Percentiles rank a stretch among this genome's conserved stretches.
phyloP scores from a whole-genome alignment of 371 early-diverging fungal species.

The Nematocida parisii region DNA sequence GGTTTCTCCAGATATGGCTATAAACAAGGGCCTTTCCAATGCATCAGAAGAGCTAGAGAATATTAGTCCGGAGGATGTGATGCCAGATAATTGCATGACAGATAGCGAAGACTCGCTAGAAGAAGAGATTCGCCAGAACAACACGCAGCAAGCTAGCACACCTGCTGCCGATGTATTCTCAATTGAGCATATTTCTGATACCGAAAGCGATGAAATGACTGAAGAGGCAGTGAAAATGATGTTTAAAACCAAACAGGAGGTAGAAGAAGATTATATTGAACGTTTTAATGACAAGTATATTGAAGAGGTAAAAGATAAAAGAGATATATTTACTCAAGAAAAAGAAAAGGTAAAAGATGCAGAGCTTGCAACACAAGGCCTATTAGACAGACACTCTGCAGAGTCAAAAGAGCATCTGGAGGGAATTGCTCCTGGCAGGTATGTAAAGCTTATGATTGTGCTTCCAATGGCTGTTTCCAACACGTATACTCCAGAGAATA shows the following conservation, averaged over 20 bases:
- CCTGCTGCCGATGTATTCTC: neutral
- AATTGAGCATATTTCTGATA: conserved; percentile 5
- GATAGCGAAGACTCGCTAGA: conserved; percentile 31
- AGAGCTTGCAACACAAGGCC: conserved; percentile 22
- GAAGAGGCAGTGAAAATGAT: conserved; percentile 41
- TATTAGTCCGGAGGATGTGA: neutral
- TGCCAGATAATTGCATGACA: conserved; percentile 24
- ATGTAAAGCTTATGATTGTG: conserved; percentile 58
- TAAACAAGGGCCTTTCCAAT: neutral
- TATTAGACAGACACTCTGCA: conserved; percentile 49
- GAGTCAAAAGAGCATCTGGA: conserved; percentile 44
- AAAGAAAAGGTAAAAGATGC: conserved; percentile 49
- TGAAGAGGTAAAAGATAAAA: conserved; percentile 56
- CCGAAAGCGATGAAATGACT: conserved; percentile 30
- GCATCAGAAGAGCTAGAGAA: no score
- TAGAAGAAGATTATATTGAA: conserved; percentile 63
- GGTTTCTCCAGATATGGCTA: neutral
- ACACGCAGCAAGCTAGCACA: no score
- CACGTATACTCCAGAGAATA: conserved; percentile 47
- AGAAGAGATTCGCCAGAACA: neutral
- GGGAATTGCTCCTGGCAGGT: conserved; percentile 62
- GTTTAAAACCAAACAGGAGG: conserved; percentile 54
- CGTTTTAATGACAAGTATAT: conserved; percentile 63
- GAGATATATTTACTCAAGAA: conserved; percentile 51
- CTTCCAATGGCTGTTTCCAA: conserved; percentile 9